These are phyloP conservation scores for Cyclotella distinguenda DNA, from an alignment of 108 stramenopile genomes.

Conservation along the genomic window DNA sequence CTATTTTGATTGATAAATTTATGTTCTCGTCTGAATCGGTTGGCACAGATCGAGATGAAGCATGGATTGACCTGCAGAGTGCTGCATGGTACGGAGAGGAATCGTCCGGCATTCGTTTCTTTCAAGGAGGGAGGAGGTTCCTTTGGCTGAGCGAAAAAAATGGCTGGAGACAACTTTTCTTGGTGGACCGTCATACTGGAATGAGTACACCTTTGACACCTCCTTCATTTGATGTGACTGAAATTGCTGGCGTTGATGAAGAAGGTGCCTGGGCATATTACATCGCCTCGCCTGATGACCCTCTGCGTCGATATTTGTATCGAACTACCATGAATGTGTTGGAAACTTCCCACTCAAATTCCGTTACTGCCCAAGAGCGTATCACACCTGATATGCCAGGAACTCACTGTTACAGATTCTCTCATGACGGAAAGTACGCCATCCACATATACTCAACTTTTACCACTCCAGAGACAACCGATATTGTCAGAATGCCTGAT, in stretches of 20 bases:
- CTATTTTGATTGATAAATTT: not conserved
- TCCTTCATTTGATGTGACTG: constrained; percentile 36
- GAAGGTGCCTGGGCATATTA: constrained; percentile 41
- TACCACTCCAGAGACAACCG: constrained; percentile 36
- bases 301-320: constrained; percentile 41
- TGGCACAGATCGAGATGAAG: constrained; percentile 43
- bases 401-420: constrained; percentile 40
- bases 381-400: constrained; percentile 46
- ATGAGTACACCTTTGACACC: constrained; percentile 24
- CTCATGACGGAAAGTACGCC: constrained; percentile 41
- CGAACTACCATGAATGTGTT: constrained; percentile 41
- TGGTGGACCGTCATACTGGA: constrained; percentile 28
- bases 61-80: constrained; percentile 45
- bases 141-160: constrained; percentile 47
- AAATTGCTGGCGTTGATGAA: constrained; percentile 49
- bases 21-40: too few relatives aligned
- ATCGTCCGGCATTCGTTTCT: constrained; percentile 42
- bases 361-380: constrained; percentile 27
- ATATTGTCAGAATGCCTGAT: constrained; percentile 35
- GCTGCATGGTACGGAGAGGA: constrained; percentile 48
- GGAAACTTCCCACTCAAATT: not conserved
- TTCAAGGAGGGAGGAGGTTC: constrained; percentile 30
- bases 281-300: constrained; percentile 45
- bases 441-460: constrained; percentile 43
- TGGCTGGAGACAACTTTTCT: constrained; percentile 44